A percentile compares a stretch with the other conserved stretches of the same genome.
phyloP scores from a whole-genome alignment of 495 filamentous ascomycete genomes.

The Rostrohypoxylon terebratum region DNA sequence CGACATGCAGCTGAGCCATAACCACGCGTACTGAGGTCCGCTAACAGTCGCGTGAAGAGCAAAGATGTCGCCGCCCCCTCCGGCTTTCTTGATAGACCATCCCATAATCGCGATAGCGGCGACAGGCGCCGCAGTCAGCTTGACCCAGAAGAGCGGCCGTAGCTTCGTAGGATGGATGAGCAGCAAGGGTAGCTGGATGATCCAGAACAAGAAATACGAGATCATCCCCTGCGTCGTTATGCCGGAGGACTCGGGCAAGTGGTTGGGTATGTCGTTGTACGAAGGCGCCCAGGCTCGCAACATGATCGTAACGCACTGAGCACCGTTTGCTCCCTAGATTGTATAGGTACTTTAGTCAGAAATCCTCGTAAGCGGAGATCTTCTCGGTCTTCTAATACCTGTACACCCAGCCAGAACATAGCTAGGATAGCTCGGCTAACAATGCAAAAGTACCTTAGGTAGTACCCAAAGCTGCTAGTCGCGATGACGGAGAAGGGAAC shows the following conservation, averaged over 20 bases:
- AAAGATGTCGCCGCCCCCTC: conserved; percentile 60
- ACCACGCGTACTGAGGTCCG: conserved; percentile 56
- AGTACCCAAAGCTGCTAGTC: conserved; percentile 76
- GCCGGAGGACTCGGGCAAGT: conserved; percentile 66
- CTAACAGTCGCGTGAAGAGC: conserved; percentile 55
- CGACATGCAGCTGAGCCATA: conserved; percentile 60
- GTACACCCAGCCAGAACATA: conserved; percentile 78
- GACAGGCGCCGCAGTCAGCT: conserved; percentile 64
- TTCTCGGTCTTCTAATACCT: conserved; percentile 31
- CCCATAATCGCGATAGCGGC: conserved; percentile 66
- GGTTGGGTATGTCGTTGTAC: conserved; percentile 66
- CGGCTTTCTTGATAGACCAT: conserved; percentile 63
- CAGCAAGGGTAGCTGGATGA: conserved; percentile 65
- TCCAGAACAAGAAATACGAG: conserved; percentile 72
- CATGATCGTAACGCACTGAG: conserved; percentile 73
- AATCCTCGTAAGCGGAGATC: neutral
- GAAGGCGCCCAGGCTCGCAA: conserved; percentile 76
- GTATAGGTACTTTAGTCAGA: neutral
- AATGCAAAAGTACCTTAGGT: conserved; percentile 74
- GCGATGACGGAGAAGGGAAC: conserved; percentile 76
- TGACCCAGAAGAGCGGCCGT: conserved; percentile 70
- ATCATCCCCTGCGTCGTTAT: conserved; percentile 75
- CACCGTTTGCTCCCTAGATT: conserved; percentile 71
- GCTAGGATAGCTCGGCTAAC: conserved; percentile 74
- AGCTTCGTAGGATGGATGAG: conserved; percentile 69